These are phyloP conservation scores for Chytridiales sp. DNA, from an alignment of 371 early-diverging fungal species.

Conservation along the genomic window DNA sequence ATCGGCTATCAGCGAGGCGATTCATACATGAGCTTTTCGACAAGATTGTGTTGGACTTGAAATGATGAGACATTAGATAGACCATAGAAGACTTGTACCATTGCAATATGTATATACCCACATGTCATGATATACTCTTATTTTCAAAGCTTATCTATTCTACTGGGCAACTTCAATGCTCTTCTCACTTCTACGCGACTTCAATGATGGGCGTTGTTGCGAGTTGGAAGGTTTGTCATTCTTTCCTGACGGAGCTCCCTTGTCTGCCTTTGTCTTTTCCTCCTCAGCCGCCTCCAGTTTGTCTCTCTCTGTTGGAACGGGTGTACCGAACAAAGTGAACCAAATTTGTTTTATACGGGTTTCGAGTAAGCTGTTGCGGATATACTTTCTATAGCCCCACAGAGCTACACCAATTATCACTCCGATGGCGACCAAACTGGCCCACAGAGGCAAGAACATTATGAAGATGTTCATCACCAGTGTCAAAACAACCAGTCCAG, in stretches of 20 bases:
- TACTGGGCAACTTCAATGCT: no score
- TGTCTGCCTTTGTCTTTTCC: conserved; percentile 5
- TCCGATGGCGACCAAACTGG: background rate
- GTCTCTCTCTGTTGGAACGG: conserved; percentile 13
- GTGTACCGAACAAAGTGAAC: conserved; percentile 4
- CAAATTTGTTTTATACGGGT: background rate
- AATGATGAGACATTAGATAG: no score
- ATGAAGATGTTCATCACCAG: background rate
- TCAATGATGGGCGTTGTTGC: no score
- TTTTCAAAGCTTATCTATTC: no score
- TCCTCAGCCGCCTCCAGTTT: conserved; percentile 6
- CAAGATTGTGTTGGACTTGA: conserved; percentile 29
- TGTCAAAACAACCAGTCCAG: background rate
- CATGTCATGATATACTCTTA: no score
- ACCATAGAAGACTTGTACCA: no score
- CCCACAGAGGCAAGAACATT: background rate
- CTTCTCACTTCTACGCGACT: no score
- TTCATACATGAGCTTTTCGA: conserved; percentile 83
- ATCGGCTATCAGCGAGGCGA: conserved; percentile 70
- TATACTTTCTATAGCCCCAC: background rate
- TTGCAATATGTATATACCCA: no score
- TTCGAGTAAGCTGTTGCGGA: background rate
- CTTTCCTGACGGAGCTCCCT: no score
- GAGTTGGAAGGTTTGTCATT: no score
- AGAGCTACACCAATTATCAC: background rate